These are phyloP conservation scores for Gossypium rotundifolium DNA, from an alignment of 345 rosid genomes.

Conservation along the genomic window DNA sequence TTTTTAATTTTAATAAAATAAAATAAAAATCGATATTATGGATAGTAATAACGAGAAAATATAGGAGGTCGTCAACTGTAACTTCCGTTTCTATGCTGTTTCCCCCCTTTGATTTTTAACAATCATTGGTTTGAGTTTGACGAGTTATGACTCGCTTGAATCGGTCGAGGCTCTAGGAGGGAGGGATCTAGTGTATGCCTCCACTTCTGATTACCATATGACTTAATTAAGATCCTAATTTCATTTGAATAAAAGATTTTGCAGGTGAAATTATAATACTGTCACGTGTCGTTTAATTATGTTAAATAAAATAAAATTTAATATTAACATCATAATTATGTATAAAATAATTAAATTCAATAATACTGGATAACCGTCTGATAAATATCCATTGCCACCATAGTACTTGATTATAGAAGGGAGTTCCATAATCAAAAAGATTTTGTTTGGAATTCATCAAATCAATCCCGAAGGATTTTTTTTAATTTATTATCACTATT, in stretches of 20 bases:
- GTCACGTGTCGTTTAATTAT: too few relatives aligned
- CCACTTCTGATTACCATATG: background rate
- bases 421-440: background rate
- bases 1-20: conserved; percentile 17
- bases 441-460: background rate
- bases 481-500: background rate
- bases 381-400: background rate
- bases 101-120: background rate
- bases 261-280: too few relatives aligned
- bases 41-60: background rate
- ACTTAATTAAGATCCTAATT: background rate
- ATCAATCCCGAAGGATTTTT: background rate
- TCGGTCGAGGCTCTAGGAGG: background rate
- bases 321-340: too few relatives aligned
- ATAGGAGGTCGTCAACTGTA: background rate
- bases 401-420: background rate
- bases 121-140: conserved; percentile 7
- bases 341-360: too few relatives aligned
- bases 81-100: background rate
- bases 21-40: background rate
- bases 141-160: conserved; percentile 5
- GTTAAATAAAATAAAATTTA: too few relatives aligned
- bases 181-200: background rate
- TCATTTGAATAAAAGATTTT: too few relatives aligned
- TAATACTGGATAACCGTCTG: background rate